Conservation (phyloP, 2,329 filamentous ascomycete genomes). For the Stagonosporopsis tanaceti region DNA sequence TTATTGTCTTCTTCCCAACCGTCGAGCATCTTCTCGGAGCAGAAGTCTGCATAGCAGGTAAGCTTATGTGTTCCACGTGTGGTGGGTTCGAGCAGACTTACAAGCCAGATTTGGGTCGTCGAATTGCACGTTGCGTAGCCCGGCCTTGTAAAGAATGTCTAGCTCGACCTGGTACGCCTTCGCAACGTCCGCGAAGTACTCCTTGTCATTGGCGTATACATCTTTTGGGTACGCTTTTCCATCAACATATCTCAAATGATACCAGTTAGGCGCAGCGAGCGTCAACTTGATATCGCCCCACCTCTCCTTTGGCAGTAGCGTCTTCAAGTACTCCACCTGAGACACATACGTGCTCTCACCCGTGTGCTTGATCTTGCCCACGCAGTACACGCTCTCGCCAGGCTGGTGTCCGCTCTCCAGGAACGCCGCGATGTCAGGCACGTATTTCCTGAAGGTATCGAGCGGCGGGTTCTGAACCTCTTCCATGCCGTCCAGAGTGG, state of each 20-base stretch:
- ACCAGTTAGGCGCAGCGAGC: constrained; percentile 70
- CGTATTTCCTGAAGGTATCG: constrained; percentile 63
- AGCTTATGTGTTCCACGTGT: neutral
- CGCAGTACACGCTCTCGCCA: constrained; percentile 63
- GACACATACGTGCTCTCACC: constrained; percentile 62
- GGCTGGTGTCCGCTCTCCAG: constrained; percentile 64
- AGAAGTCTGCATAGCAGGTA: constrained; percentile 32
- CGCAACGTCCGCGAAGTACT: constrained; percentile 55
- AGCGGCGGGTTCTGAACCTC: constrained; percentile 57
- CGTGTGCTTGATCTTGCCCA: constrained; percentile 64
- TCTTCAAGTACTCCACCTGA: constrained; percentile 66
- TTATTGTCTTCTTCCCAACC: constrained; percentile 63
- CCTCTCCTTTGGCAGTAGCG: constrained; percentile 63
- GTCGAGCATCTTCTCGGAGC: constrained; percentile 44
- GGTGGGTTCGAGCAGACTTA: constrained; percentile 22
- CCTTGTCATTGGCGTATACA: constrained; percentile 52
- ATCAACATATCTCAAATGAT: constrained; percentile 69
- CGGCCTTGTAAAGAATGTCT: constrained; percentile 54
- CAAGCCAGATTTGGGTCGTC: constrained; percentile 56
- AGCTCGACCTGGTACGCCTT: constrained; percentile 54
- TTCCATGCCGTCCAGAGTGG: constrained; percentile 59
- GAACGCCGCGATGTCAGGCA: constrained; percentile 68
- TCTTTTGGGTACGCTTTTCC: constrained; percentile 53
- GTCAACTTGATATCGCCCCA: constrained; percentile 72
- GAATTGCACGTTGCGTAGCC: constrained; percentile 54